A percentile compares a stretch with the other conserved stretches of the same genome.
Conservation (phyloP, 2,329 filamentous ascomycete genomes). For the Amauroascus verrucosus region DNA sequence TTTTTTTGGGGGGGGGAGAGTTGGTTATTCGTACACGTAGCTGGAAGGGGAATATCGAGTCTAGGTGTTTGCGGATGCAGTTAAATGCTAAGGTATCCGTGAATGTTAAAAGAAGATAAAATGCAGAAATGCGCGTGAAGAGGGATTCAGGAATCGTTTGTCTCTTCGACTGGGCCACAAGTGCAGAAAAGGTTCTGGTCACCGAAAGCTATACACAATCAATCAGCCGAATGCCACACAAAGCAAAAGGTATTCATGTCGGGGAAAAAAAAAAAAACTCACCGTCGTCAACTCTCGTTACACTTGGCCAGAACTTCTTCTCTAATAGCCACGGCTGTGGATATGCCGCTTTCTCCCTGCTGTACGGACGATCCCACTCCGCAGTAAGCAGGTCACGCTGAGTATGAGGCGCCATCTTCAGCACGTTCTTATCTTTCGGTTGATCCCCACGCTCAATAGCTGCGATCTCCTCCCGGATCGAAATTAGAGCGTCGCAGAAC, state of each 20-base stretch:
- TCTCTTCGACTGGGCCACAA: constrained; percentile 68
- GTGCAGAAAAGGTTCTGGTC: constrained; percentile 93
- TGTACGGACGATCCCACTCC: constrained; percentile 77
- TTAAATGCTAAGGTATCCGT: constrained; percentile 4
- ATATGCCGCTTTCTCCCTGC: constrained; percentile 73
- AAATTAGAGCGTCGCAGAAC: constrained; percentile 81
- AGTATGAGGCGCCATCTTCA: constrained; percentile 83
- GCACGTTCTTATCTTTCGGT: constrained; percentile 66
- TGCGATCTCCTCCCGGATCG: constrained; percentile 74
- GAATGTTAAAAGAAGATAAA: constrained; percentile 3
- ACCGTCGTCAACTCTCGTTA: constrained; percentile 82
- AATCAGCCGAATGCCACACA: constrained; percentile 19
- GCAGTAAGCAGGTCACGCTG: constrained; percentile 65
- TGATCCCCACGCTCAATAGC: constrained; percentile 70
- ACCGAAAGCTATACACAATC: constrained; percentile 56
- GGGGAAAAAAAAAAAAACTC: constrained; percentile 28
- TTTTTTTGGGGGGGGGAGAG: no score
- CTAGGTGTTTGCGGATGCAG: not conserved
- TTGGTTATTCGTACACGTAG: constrained; percentile 9
- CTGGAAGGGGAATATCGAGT: not conserved
- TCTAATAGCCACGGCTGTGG: constrained; percentile 70
- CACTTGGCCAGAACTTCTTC: constrained; percentile 96
- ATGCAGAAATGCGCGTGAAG: not conserved
- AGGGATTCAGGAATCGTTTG: constrained; percentile 12
- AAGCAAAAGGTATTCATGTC: not conserved